Conservation (phyloP, 1,139 yeast genomes). For the Suhomyces atakaporum region DNA sequence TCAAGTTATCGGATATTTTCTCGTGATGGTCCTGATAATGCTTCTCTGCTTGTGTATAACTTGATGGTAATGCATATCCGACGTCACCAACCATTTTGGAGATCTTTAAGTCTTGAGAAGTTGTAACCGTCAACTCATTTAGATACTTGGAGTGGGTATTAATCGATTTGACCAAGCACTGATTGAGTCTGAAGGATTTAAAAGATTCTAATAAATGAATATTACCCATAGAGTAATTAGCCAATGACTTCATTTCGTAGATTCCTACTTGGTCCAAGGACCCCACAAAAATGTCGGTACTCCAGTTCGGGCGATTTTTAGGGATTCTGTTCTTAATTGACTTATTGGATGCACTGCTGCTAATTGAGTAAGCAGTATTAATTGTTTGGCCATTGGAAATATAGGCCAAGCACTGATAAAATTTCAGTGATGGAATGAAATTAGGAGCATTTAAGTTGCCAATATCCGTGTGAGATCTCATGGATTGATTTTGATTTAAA, state of each 20-base stretch:
- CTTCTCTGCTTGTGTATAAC: conserved; percentile 28
- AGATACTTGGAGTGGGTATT: conserved; percentile 1
- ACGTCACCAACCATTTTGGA: conserved; percentile 29
- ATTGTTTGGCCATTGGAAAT: conserved; percentile 34
- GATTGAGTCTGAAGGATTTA: conserved; percentile 22
- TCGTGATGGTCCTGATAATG: conserved; percentile 25
- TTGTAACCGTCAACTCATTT: conserved; percentile 27
- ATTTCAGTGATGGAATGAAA: conserved; percentile 27
- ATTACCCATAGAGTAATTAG: conserved; percentile 32
- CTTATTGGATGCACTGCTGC: conserved; percentile 22
- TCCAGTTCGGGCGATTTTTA: conserved; percentile 29
- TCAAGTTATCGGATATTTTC: conserved; percentile 38
- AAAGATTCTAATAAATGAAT: conserved; percentile 32
- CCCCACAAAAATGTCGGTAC: conserved; percentile 34
- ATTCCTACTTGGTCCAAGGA: conserved; percentile 45
- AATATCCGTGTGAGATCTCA: conserved; percentile 42
- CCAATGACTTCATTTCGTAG: conserved; percentile 40
- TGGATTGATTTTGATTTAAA: conserved; percentile 5
- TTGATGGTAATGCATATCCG: conserved; percentile 38
- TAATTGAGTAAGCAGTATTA: conserved; percentile 23
- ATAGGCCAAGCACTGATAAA: conserved; percentile 31
- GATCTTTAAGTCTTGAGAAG: conserved; percentile 36
- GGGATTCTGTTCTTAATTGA: conserved; percentile 27
- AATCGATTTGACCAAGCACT: conserved; percentile 11
- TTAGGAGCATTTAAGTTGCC: conserved; percentile 30